Base-by-base conservation (phyloP, 2,329 filamentous ascomycete genomes). In the Chaetomium olivaceum region DNA sequence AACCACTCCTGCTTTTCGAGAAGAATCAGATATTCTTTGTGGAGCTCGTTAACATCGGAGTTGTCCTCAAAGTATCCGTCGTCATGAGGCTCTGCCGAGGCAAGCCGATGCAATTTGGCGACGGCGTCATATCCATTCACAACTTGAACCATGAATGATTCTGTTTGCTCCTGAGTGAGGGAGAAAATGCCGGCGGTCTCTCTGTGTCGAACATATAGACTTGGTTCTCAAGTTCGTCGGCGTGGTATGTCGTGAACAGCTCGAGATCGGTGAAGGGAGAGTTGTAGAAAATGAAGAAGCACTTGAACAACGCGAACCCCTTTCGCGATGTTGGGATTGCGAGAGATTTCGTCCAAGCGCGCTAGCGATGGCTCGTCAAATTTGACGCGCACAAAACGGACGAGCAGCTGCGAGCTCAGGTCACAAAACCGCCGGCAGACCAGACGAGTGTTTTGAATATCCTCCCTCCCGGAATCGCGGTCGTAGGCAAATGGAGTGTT, bases 301-400 rank as follows among this genome's bases (percentile, higher is more conserved):
- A 68, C 50, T 11, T 16, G 27, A 27, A 68, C 25, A 25, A 19
- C 46, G 43, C 59, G 67, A 27, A 68, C 64, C 8, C 64, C 67
- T 39, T 66, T 68, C 14, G 64, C n/a, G n/a, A 68, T 66, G 58
- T 31, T 58, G 31, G 58, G 64, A 50, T 64, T 55, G 55, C 67
- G 64, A 39, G 67, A 66, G 7, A 68, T 64, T 14, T 62, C 61
- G 5, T 64, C 58, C n/a, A 68, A 25, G 39, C 62, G 67, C 7
- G 21, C 36, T 39, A 68, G 67, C 12, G 63, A 68, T 54, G 14
- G 3, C 29, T 65, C 56, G 51, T 50, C 48, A 16, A 63, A 46
- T 11, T 27, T 6, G 39, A 68, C 51, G n/a, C 36, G 52, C 3
- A 68, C 59, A 16, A 55, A 8, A 11, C 63, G 66, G 25, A 68